Conservation (phyloP, 139 green algal species). For the Chlorella sp. region DNA sequence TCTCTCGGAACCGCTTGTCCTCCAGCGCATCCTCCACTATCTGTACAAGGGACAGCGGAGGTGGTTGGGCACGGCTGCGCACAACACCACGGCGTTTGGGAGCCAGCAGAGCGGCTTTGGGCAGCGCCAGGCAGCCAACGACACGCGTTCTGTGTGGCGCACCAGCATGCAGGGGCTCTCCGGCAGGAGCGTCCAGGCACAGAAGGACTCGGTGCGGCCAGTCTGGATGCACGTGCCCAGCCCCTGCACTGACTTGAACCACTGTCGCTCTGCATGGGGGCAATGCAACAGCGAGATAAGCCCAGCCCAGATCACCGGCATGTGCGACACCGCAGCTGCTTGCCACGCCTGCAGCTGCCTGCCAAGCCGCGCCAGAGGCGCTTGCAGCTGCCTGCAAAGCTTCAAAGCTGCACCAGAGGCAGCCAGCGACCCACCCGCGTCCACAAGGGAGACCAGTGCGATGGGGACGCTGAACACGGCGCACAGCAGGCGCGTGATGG, state of each 20-base stretch:
- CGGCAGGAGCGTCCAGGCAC: slow-evolving; percentile 86
- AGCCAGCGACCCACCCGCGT: background rate
- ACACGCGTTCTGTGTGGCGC: background rate
- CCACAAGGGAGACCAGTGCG: slow-evolving; percentile 82
- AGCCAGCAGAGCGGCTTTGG: no score
- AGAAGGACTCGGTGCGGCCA: slow-evolving; percentile 80
- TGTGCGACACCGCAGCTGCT: no score
- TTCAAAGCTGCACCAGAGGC: background rate
- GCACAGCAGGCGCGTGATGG: slow-evolving; percentile 69
- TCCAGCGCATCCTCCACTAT: slow-evolving; percentile 72
- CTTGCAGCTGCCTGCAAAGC: background rate
- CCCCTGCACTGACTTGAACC: slow-evolving; percentile 80
- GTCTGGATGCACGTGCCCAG: slow-evolving; percentile 61
- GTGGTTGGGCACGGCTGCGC: background rate
- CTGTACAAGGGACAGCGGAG: background rate
- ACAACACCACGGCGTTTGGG: no score
- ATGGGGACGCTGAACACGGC: slow-evolving; percentile 74
- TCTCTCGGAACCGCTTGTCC: slow-evolving; percentile 81
- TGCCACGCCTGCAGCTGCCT: no score
- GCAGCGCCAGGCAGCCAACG: no score
- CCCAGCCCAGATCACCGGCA: no score
- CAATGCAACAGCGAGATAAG: background rate
- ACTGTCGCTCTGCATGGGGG: slow-evolving; percentile 73
- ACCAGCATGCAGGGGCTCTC: slow-evolving; percentile 77
- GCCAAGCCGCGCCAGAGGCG: no score